A percentile compares a stretch with the other conserved stretches of the same genome.
These are phyloP conservation scores for Hymenoscyphus fructigenus DNA, from an alignment of 2,329 filamentous ascomycete species.

Conservation along the genomic window DNA sequence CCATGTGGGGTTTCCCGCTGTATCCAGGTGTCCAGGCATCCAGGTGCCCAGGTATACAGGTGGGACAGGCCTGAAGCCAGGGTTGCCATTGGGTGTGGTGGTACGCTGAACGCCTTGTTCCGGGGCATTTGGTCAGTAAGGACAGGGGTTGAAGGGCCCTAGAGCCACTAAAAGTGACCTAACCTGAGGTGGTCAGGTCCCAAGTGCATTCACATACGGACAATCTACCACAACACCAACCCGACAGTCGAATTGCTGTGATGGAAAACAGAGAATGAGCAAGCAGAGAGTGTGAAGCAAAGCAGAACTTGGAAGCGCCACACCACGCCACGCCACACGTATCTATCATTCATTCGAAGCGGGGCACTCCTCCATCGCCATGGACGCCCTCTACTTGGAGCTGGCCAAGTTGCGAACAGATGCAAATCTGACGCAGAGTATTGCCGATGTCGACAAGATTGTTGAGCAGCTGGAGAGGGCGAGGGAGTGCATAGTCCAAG, in stretches of 20 bases:
- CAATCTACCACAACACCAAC: not conserved
- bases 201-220: not conserved
- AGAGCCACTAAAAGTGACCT: not conserved
- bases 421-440: slow-evolving; percentile 35
- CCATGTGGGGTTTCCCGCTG: not conserved
- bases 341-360: slow-evolving; percentile 10
- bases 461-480: slow-evolving; percentile 75
- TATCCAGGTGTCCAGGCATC: too few relatives aligned
- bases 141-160: not conserved
- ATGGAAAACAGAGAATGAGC: not conserved
- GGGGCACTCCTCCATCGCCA: slow-evolving; percentile 28
- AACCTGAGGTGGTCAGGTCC: not conserved
- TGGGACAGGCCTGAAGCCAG: not conserved
- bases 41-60: not conserved
- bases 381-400: slow-evolving; percentile 36
- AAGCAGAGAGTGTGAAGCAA: not conserved
- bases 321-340: too few relatives aligned
- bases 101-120: not conserved
- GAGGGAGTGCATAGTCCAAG: slow-evolving; percentile 68
- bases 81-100: not conserved
- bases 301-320: not conserved
- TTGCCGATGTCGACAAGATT: slow-evolving; percentile 78
- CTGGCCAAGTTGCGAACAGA: slow-evolving; percentile 35
- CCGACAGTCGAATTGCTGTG: not conserved
- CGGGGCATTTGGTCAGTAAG: not conserved